A percentile compares a stretch with the other conserved stretches of the same genome.
Evolutionary conservation across 176 grass and related monocot genomes (phyloP).

Genomic region (Echinochloa phyllopogon): DNA sequence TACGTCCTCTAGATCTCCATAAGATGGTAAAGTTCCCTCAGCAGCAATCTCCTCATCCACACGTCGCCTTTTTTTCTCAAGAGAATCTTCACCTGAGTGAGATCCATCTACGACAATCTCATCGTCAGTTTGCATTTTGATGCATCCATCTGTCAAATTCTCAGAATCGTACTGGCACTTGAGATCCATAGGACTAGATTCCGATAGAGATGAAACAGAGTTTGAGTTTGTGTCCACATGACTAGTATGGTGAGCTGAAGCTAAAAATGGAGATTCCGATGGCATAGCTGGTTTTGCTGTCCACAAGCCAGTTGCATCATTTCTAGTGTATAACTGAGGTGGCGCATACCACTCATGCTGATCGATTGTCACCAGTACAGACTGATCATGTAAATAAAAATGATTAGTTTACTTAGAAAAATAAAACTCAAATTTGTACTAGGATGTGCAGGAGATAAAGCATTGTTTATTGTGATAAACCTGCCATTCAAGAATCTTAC

Average conservation of each 20-base stretch:
- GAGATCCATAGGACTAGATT: constrained; percentile 74
- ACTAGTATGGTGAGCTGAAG: constrained; percentile 47
- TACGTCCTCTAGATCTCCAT: constrained; percentile 61
- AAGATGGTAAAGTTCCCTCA: constrained; percentile 71
- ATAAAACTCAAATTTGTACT: constrained; percentile 20
- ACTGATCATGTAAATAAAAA: constrained; percentile 56
- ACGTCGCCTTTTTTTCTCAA: constrained; percentile 81
- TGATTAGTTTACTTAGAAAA: constrained; percentile 25
- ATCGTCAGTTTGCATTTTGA: constrained; percentile 89
- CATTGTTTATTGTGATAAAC: constrained; percentile 16
- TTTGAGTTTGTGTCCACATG: constrained; percentile 51
- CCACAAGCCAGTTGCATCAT: constrained; percentile 85
- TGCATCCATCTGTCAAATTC: constrained; percentile 64
- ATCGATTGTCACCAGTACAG: constrained; percentile 93
- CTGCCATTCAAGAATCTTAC: constrained; percentile 43
- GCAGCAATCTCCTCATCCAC: constrained; percentile 69
- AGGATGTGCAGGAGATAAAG: not conserved
- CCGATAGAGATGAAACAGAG: constrained; percentile 49
- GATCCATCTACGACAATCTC: constrained; percentile 63
- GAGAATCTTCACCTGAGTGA: constrained; percentile 59
- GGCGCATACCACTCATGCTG: constrained; percentile 92
- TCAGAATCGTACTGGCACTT: constrained; percentile 68
- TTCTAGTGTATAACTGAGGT: constrained; percentile 84
- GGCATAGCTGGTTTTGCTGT: constrained; percentile 68
- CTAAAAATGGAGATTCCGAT: constrained; percentile 58